phyloP scores from a whole-genome alignment of 1,284 basidiomycete species.

The Austroboletus novae-zelandiae region DNA sequence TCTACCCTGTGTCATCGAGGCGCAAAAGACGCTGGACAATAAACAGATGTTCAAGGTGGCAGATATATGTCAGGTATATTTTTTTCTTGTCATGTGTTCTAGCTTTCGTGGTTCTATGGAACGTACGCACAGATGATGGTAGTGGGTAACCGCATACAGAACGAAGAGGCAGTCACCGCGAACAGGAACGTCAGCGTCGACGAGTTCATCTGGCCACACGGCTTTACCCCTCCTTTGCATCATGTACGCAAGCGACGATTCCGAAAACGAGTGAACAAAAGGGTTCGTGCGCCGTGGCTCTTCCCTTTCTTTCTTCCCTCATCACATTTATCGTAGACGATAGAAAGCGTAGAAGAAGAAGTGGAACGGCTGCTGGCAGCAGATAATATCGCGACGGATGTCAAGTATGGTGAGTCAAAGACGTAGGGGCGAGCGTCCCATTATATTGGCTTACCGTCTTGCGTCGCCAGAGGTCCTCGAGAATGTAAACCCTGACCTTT shows the following conservation, averaged over 20 bases:
- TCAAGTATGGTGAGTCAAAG: conserved; percentile 65
- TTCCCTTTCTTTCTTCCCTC: background rate
- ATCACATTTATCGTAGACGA: conserved; percentile 55
- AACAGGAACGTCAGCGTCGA: conserved; percentile 84
- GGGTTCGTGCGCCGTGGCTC: conserved; percentile 45
- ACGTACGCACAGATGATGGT: conserved; percentile 72
- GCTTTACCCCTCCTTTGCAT: conserved; percentile 90
- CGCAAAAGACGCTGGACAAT: conserved; percentile 95
- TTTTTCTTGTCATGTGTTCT: conserved; percentile 1
- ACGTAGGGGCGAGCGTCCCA: background rate
- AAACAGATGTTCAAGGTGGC: conserved; percentile 98
- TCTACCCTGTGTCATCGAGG: conserved; percentile 91
- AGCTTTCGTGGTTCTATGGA: conserved; percentile 9
- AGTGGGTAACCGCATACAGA: conserved; percentile 73
- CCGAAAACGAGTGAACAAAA: conserved; percentile 82
- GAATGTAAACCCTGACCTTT: conserved; percentile 84
- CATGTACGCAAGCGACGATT: conserved; percentile 93
- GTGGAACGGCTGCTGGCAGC: conserved; percentile 90
- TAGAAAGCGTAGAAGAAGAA: conserved; percentile 96
- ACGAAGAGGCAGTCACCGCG: conserved; percentile 57
- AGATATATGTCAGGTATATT: conserved; percentile 89
- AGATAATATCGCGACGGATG: conserved; percentile 78
- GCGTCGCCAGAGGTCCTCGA: conserved; percentile 64
- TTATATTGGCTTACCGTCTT: conserved; percentile 1
- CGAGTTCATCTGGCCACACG: conserved; percentile 97